Evolutionary conservation across 2,329 filamentous ascomycete species (phyloP), one percentile per base, ranked within the genome.

Genomic region (Gyromitra esculenta): DNA sequence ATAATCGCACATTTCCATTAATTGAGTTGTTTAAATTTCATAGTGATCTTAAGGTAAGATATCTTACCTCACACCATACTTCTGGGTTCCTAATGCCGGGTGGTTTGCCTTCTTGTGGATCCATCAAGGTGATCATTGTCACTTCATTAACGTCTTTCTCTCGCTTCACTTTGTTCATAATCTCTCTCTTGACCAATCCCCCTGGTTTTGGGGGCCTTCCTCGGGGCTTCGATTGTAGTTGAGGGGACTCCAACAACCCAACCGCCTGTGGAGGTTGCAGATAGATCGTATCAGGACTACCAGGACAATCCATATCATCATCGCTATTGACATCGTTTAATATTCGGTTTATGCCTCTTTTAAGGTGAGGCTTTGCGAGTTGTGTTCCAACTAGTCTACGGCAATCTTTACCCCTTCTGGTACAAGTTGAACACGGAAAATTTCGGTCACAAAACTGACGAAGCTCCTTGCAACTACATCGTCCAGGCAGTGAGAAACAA

Each of bases 51-150:
- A 4, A 60, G n/a, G 35, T 35, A 6, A 21, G 8, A 77, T 77
- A 64, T 71, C 50, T 48, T 69, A 81, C 80, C 64, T 81, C 80
- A 60, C 79, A 80, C 80, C 80, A 81, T 2, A 81, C 73, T 8
- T 77, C 75, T n/a, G 80, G 80, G n/a, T 59, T 67, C 59, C 80
- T 71, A 21, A 80, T 78, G 54, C 78, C 71, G 8, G 65, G 62
- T 5, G 79, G 79, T 54, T 81, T 81, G 15, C 64, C 68, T 54
- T 66, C 69, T 52, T 78, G 78, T 3, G 73, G 72, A 59, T 79
- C 67, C 25, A 48, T 45, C 21, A 64, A 43, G 52, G 66, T 73
- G 31, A 65, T 62, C 9, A 60, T 60, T 70, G 64, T 31, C 15
- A 59, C 39, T 2, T 70, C 57, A 9, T 75, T 70, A 21, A 52